phyloP scores from a whole-genome alignment of 1,284 basidiomycete species.

The Tilletia walkeri region DNA sequence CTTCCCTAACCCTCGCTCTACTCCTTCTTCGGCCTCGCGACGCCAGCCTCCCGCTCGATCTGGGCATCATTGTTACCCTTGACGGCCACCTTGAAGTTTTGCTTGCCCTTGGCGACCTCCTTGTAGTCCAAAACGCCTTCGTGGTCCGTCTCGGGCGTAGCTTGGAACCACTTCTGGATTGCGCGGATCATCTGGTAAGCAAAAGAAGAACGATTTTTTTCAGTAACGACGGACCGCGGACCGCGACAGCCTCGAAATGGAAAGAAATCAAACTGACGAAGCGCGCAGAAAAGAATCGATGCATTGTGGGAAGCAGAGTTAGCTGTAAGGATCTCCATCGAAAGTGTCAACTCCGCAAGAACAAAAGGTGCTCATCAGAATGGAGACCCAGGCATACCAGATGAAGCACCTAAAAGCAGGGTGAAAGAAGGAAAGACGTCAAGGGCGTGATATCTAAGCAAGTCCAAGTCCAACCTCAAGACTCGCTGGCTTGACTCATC shows the following conservation, averaged over 20 bases:
- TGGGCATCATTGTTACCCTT: conserved; percentile 32
- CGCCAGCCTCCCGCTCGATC: not conserved
- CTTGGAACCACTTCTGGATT: conserved; percentile 51
- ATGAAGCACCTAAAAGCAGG: conserved; percentile 35
- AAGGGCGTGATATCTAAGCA: too few relatives aligned
- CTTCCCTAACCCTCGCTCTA: too few relatives aligned
- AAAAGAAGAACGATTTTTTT: too few relatives aligned
- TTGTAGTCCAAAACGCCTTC: conserved; percentile 28
- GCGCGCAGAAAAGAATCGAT: not conserved
- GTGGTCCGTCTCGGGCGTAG: conserved; percentile 22
- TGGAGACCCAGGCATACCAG: conserved; percentile 54
- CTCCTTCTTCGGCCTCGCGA: not conserved
- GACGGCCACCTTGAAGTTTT: conserved; percentile 35
- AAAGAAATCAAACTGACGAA: too few relatives aligned
- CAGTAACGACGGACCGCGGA: too few relatives aligned
- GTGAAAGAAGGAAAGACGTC: too few relatives aligned
- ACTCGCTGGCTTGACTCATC: too few relatives aligned
- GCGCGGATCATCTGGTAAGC: conserved; percentile 35
- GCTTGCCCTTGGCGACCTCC: conserved; percentile 36
- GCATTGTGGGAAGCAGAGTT: conserved; percentile 23
- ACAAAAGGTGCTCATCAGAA: conserved; percentile 19
- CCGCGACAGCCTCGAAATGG: too few relatives aligned
- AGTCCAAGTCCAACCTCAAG: too few relatives aligned
- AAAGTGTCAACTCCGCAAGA: too few relatives aligned
- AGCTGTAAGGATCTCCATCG: not conserved